Evolutionary conservation across 2,329 filamentous ascomycete genomes (phyloP), one percentile per base, ranked within the genome.

Genomic region (Coniochaeta pulveracea): DNA sequence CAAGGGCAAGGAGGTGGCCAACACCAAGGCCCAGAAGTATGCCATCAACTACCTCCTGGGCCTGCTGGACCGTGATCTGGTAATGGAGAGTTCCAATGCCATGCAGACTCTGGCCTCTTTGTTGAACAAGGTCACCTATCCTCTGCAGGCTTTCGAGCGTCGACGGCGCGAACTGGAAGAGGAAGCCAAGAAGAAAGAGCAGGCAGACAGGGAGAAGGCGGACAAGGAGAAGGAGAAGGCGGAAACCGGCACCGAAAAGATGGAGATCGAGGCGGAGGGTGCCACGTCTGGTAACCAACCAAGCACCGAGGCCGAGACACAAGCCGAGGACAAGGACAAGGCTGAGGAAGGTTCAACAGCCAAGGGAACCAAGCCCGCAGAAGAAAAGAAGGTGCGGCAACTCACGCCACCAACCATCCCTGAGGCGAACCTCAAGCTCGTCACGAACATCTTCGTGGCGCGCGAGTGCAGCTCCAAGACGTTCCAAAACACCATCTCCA

Each of bases 391-490:
- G 48, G 51, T 73, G 51, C 57, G 72, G 56, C 54, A 75, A 59
- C 42, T 94, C 34, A 76, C 81, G 33, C 84, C 88, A 19, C 91
- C 91, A 1, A 69, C 88, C 27, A 80, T 98, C 35, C 88, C 91
- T 5, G 76, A 89, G 19, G 73, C 86, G 50, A 95, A 96, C 51
- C 71, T 98, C 36, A 84, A 83, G 37, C 66, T 96, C 37, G 86
- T 98, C n/a, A 84, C 96, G 46, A 91, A 91, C 52, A 94, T 98
- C 37, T 83, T 98, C 43, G 85, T 93, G 26, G 89, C 89, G 41
- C 81, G 88, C 31, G 91, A 98, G 56, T 98, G 91, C 60, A 94
- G 85, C 50, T 88, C 85, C 41, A 95, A 94, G 65, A 96, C 91
- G 0, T 98, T 98, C 69, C 84, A 91, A 52, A 93, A 96, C 56